phyloP scores from a whole-genome alignment of 2,329 filamentous ascomycete species.

The Aspergillus pseudonomiae region DNA sequence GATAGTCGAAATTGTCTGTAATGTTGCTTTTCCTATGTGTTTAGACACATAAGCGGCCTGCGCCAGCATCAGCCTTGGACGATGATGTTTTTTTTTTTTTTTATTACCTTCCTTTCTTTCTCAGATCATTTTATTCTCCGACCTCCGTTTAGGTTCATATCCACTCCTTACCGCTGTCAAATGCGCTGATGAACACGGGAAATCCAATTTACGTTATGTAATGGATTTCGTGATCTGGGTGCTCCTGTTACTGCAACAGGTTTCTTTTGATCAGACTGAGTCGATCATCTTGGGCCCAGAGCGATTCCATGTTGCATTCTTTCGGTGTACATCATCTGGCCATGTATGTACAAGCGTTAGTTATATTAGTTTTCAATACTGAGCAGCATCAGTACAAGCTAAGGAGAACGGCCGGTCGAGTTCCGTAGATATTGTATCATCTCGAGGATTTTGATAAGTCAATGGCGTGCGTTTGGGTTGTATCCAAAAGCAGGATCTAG shows the following conservation, averaged over 20 bases:
- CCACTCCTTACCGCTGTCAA: neutral
- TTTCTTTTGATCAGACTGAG: neutral
- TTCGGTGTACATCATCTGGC: conserved; percentile 5
- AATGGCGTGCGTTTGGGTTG: neutral
- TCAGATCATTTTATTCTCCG: neutral
- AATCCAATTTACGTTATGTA: neutral
- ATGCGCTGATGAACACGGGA: neutral
- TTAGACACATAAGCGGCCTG: neutral
- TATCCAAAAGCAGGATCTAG: neutral
- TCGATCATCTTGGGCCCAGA: neutral
- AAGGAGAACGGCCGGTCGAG: neutral
- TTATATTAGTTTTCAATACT: neutral
- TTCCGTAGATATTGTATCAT: neutral
- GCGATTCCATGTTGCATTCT: neutral
- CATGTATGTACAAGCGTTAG: conserved; percentile 6
- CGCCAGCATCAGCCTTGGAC: neutral
- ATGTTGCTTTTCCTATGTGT: conserved; percentile 6
- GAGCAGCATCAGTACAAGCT: neutral
- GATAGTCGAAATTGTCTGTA: conserved; percentile 8
- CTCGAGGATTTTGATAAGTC: neutral
- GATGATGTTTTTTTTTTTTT: neutral
- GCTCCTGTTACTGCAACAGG: neutral
- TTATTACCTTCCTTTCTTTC: neutral
- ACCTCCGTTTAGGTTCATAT: neutral
- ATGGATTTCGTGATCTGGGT: neutral